Evolutionary conservation across 345 rosid genomes (phyloP).

Genomic region (Hypericum androsaemum): DNA sequence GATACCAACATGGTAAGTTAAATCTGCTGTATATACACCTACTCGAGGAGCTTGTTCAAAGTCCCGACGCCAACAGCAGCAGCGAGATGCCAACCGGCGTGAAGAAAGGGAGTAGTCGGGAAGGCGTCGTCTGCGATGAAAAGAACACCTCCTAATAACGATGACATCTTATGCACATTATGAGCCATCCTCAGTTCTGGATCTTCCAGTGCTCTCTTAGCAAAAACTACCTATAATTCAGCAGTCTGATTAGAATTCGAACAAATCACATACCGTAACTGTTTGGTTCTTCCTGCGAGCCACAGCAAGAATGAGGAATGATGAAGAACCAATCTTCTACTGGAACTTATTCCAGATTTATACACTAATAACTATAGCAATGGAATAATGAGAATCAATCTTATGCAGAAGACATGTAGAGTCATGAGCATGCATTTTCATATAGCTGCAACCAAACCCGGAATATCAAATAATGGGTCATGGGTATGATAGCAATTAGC

Average conservation of each 20-base stretch:
- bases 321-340: too few relatives aligned
- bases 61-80: conserved; percentile 91
- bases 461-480: too few relatives aligned
- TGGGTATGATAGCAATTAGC: too few relatives aligned
- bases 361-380: too few relatives aligned
- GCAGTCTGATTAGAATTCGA: background rate
- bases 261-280: background rate
- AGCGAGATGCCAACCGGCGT: conserved; percentile 97
- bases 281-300: too few relatives aligned
- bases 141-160: conserved; percentile 65
- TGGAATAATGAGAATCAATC: too few relatives aligned
- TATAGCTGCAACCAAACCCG: too few relatives aligned
- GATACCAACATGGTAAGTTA: too few relatives aligned
- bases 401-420: too few relatives aligned
- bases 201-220: conserved; percentile 61
- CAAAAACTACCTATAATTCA: conserved; percentile 58
- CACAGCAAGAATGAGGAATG: too few relatives aligned
- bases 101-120: conserved; percentile 64
- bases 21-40: conserved; percentile 9
- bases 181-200: conserved; percentile 73
- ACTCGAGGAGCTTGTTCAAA: conserved; percentile 84
- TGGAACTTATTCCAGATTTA: too few relatives aligned
- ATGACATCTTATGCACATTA: conserved; percentile 78
- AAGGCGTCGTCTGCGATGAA: conserved; percentile 87
- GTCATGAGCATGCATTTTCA: too few relatives aligned